Base-by-base conservation (phyloP, 1,139 yeast species). In the Diutina scorzettiae region DNA sequence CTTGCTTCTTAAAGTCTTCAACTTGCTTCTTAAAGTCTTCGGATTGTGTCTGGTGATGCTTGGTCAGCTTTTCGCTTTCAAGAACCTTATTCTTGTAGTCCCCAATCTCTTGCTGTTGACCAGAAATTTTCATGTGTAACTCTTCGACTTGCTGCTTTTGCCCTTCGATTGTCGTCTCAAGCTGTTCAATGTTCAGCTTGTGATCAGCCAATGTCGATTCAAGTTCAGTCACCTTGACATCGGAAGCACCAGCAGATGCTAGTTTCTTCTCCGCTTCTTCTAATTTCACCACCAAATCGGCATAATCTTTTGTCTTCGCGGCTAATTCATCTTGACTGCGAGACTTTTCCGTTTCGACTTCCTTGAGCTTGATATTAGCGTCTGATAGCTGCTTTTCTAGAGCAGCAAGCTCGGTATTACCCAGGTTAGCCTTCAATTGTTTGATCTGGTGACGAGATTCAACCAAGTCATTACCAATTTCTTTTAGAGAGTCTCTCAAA, bases 391-490 rank as follows among this genome's bases (percentile, higher is more conserved):
- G 23, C n/a, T n/a, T n/a, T n/a, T n/a, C n/a, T n/a, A n/a, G n/a
- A n/a, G n/a, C 31, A n/a, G 16, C 31, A 14, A n/a, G 17, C 17
- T 28, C 6, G 31, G 18, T 5, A n/a, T 6, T 12, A 2, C 11
- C 37, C 25, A 27, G 30, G 5, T 12, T 9, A 5, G n/a, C n/a
- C 27, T 20, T 24, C 11, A 27, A 12, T 12, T n/a, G 53, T 43
- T 63, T 61, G 17, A 64, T 46, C 44, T 64, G 51, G 33, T 72
- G 78, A 46, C 66, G 66, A 0, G 78, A 67, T 1, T 66, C 62
- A 0, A 85, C 93, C 21, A 85, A 64, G 42, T 84, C 93, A 51
- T 81, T 74, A 1, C 95, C 95, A 18, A 86, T 69, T 42, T 74
- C 76, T 49, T 72, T 73, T 41, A 86, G 59, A 82, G 78, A 81